Percentiles rank a stretch among this genome's conserved stretches.
Evolutionary conservation across 2,329 filamentous ascomycete genomes (phyloP).

Genomic region (Cercospora janseana): DNA sequence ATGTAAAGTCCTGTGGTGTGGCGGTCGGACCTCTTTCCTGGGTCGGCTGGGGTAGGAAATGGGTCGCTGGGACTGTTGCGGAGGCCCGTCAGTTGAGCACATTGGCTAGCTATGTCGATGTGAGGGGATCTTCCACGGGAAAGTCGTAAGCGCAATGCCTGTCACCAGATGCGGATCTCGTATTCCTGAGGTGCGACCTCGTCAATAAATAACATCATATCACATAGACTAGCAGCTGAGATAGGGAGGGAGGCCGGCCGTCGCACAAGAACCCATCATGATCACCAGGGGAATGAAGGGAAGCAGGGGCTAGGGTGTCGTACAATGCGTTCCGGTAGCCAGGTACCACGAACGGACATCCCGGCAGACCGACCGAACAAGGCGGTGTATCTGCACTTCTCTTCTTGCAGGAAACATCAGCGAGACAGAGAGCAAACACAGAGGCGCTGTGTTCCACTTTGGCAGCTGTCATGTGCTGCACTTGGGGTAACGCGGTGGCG

Average conservation of each 20-base stretch:
- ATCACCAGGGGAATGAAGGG: background rate
- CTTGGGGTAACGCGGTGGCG: background rate
- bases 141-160: background rate
- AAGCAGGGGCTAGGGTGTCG: conserved; percentile 15
- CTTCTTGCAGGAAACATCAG: no score
- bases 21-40: background rate
- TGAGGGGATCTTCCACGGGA: no score
- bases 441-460: conserved; percentile 11
- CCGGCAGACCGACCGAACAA: background rate
- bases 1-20: background rate
- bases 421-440: background rate
- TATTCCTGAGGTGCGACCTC: no score
- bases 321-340: no score
- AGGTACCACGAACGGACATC: no score
- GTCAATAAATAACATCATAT: no score
- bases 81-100: background rate
- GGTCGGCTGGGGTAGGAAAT: background rate
- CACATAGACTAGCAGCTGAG: no score
- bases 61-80: background rate
- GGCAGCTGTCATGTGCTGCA: conserved; percentile 23
- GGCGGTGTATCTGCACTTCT: conserved; percentile 1
- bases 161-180: no score
- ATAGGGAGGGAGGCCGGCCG: no score
- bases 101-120: background rate
- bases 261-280: conserved; percentile 15